Evolutionary conservation across 176 grass and related monocot genomes (phyloP), one percentile per base, ranked within the genome.

Genomic region (Oryza rufipogon): DNA sequence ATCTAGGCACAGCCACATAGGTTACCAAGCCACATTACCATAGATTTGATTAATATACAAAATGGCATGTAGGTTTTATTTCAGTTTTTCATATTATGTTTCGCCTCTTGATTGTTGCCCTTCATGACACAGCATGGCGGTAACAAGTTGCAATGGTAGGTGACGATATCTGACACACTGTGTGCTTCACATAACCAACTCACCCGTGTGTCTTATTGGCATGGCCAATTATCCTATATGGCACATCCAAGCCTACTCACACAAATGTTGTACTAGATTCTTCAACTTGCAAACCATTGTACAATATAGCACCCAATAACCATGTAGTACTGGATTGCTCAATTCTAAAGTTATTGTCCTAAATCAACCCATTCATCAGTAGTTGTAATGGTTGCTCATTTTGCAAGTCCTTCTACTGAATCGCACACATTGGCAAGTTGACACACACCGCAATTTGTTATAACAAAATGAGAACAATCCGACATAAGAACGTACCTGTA

Each of bases 401-500:
- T 58, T 63, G 58, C n/a, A 63, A 11, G 58, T 63, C 1, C 58
- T 22, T 22, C 19, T 63, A 22, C n/a, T 58, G 54, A 58, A 13
- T 63, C 9, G 5, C 58, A 23, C n/a, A 10, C 7, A 23, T 13
- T 63, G 20, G n/a, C 58, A 63, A 63, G 58, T 63, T 23, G 8
- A 63, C 58, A n/a, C 20, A 63, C n/a, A 11, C 2, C 20, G 20
- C 17, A 1, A 63, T 63, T 63, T 63, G 2, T 23, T 23, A 23
- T 23, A 68, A 74, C 61, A 48, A 69, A 60, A 22, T 58, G 58
- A 71, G 10, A 60, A 68, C 46, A 63, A 72, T 76, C 39, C 64
- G 9, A 60, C 38, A 81, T 77, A 70, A 15, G 63, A 89, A 56
- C 34, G 75, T 75, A 96, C 96, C 88, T 96, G 74, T 92, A 92